phyloP scores from a whole-genome alignment of 768 basidiomycete species.

The Kwoniella mangroviensis region DNA sequence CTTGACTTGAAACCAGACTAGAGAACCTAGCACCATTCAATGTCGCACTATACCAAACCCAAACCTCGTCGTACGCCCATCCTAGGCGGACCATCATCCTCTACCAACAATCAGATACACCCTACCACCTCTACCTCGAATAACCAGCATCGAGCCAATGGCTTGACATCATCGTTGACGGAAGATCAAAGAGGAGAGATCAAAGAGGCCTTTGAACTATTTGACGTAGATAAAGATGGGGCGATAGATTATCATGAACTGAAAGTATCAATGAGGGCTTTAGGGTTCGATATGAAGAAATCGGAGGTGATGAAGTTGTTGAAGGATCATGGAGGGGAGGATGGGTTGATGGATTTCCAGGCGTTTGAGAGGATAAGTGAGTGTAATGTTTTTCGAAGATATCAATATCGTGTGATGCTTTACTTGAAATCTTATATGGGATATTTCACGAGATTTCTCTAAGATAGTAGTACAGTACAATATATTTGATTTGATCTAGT shows the following conservation, averaged over 20 bases:
- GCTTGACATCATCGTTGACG: constrained; percentile 34
- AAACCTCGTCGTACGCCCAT: constrained; percentile 17
- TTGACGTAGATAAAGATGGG: constrained; percentile 98
- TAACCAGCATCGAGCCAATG: not conserved
- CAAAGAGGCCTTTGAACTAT: constrained; percentile 97
- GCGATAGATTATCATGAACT: constrained; percentile 96
- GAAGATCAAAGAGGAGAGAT: constrained; percentile 80
- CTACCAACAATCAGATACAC: constrained; percentile 1
- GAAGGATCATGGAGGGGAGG: constrained; percentile 74
- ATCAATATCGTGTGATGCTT: no score
- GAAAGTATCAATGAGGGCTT: constrained; percentile 96
- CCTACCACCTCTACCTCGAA: constrained; percentile 3
- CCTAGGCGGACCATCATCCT: not conserved
- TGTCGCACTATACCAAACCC: constrained; percentile 27
- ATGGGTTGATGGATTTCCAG: constrained; percentile 80
- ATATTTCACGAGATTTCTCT: no score
- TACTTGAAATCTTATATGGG: no score
- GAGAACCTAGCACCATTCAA: not conserved
- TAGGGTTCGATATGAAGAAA: constrained; percentile 98
- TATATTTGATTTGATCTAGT: no score
- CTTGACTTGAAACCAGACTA: no score
- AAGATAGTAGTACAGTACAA: no score
- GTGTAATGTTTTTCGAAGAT: constrained; percentile 51
- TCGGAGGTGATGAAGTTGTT: constrained; percentile 95
- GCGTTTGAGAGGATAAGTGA: constrained; percentile 91